phyloP scores from a whole-genome alignment of 2,329 filamentous ascomycete species.

The Lecanicillium sp. region DNA sequence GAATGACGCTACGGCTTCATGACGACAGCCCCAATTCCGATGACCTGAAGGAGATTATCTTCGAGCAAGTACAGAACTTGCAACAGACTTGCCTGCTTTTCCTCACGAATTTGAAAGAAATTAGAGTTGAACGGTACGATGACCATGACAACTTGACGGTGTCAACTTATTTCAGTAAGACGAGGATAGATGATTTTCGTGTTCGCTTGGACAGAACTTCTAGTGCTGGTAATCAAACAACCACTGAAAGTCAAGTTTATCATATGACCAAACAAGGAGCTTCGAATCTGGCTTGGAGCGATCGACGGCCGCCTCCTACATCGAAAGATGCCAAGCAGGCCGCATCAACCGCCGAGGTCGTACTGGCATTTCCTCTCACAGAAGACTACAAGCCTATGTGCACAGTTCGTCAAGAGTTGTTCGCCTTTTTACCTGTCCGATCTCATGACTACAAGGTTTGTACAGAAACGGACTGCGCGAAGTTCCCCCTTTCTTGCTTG shows the following conservation, averaged over 20 bases:
- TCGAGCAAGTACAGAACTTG: conserved; percentile 26
- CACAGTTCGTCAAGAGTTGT: conserved; percentile 31
- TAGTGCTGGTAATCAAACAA: not conserved
- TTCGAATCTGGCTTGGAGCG: conserved; percentile 21
- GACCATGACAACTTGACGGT: conserved; percentile 5
- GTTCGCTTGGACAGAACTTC: not conserved
- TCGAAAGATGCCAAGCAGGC: conserved; percentile 14
- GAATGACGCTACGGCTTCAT: not conserved
- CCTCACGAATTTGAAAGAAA: conserved; percentile 26
- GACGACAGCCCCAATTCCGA: not conserved
- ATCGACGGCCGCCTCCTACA: conserved; percentile 21
- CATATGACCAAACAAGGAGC: conserved; percentile 21
- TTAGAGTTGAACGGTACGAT: conserved; percentile 23
- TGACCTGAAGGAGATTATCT: conserved; percentile 16
- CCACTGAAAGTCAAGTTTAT: conserved; percentile 4
- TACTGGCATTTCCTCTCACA: conserved; percentile 37
- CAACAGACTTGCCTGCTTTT: conserved; percentile 33
- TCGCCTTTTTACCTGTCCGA: conserved; percentile 37
- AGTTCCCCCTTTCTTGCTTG: not conserved
- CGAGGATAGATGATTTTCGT: not conserved
- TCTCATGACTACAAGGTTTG: conserved; percentile 32
- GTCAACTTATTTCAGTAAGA: not conserved
- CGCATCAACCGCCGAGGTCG: conserved; percentile 24
- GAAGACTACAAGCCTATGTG: conserved; percentile 20
- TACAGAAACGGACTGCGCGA: not conserved